These are phyloP conservation scores for Trichoderma atroviride DNA, from an alignment of 2,329 filamentous ascomycete genomes.

Conservation along the genomic window DNA sequence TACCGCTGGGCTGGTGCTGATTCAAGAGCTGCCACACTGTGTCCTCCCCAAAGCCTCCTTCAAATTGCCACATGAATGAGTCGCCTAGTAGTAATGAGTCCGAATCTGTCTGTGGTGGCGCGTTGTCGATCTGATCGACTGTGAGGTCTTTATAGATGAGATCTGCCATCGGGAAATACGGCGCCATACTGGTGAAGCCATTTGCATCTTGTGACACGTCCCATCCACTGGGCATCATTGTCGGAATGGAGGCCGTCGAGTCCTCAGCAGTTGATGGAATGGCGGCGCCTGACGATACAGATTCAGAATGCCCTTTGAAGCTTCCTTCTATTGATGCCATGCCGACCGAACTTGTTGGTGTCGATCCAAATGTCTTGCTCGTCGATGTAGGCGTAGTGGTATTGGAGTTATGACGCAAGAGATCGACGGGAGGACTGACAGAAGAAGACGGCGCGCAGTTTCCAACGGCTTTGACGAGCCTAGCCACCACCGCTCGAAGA, in stretches of 20 bases:
- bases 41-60: constrained; percentile 57
- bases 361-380: constrained; percentile 27
- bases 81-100: constrained; percentile 25
- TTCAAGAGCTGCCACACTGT: constrained; percentile 61
- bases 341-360: constrained; percentile 23
- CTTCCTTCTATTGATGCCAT: constrained; percentile 12
- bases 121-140: constrained; percentile 42
- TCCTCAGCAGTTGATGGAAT: background rate
- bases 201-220: constrained; percentile 46
- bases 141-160: constrained; percentile 60
- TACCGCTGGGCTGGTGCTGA: constrained; percentile 44
- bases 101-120: constrained; percentile 30
- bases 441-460: constrained; percentile 31
- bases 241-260: background rate
- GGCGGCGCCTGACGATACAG: background rate
- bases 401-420: constrained; percentile 16
- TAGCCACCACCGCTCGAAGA: constrained; percentile 56
- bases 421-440: constrained; percentile 25
- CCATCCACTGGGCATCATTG: constrained; percentile 39
- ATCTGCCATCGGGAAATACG: constrained; percentile 60
- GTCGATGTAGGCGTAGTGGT: constrained; percentile 28
- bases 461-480: constrained; percentile 55
- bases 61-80: constrained; percentile 52
- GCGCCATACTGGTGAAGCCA: constrained; percentile 55
- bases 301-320: background rate